phyloP scores from a whole-genome alignment of 129 eudicot species.

The Scalesia atractyloides region DNA sequence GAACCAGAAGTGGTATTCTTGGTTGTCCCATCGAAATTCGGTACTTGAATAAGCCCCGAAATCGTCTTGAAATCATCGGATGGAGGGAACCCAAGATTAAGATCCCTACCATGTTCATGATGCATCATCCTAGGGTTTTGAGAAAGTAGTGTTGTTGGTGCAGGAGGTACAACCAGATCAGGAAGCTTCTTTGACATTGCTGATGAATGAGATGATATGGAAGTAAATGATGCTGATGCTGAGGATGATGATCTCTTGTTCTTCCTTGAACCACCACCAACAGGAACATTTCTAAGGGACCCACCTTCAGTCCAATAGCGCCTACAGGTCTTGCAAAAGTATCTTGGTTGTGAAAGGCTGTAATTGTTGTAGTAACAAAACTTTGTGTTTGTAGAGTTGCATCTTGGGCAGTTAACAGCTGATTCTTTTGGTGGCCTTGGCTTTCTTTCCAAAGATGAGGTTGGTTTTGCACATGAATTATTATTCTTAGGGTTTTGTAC shows the following conservation, averaged over 20 bases:
- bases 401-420: constrained; percentile 84
- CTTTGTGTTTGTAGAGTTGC: constrained; percentile 89
- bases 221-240: not conserved
- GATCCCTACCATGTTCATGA: constrained; percentile 58
- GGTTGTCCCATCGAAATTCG: constrained; percentile 41
- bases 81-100: constrained; percentile 63
- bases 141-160: constrained; percentile 25
- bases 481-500: constrained; percentile 34
- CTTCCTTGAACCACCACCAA: constrained; percentile 92
- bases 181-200: constrained; percentile 51
- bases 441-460: constrained; percentile 55
- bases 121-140: constrained; percentile 55
- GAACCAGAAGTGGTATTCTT: constrained; percentile 15
- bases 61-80: constrained; percentile 58
- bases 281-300: constrained; percentile 80
- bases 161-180: constrained; percentile 38
- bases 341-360: constrained; percentile 91
- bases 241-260: constrained; percentile 67
- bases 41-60: constrained; percentile 65
- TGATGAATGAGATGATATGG: constrained; percentile 31
- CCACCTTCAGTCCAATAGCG: constrained; percentile 98
- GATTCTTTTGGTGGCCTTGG: constrained; percentile 63
- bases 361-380: constrained; percentile 92
- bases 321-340: constrained; percentile 87
- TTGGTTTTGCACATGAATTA: constrained; percentile 34